Percentiles rank a stretch among this genome's conserved stretches.
Conservation (phyloP, 192 early-diverging fungal genomes). For the Chytriomyces sp. region DNA sequence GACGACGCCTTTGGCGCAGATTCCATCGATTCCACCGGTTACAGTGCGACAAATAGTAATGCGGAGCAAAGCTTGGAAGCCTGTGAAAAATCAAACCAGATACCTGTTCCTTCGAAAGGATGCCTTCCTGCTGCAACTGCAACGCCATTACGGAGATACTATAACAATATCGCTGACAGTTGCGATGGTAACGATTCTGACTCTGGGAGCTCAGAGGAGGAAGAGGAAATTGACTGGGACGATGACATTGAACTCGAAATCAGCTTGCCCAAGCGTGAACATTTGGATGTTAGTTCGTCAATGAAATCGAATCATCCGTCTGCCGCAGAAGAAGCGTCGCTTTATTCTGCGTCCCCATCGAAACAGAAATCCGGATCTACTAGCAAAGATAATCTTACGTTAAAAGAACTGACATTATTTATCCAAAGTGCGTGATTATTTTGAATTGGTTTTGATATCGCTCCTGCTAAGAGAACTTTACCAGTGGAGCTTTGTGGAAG, state of each 20-base stretch:
- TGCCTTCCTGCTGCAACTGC: no score
- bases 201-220: constrained; percentile 13
- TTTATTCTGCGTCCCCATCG: no score
- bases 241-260: constrained; percentile 39
- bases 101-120: no score
- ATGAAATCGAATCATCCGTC: no score
- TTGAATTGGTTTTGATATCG: constrained; percentile 43
- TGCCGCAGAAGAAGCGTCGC: no score
- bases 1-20: constrained; percentile 31
- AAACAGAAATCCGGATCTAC: not conserved
- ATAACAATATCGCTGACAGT: not conserved
- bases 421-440: constrained; percentile 47
- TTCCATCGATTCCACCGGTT: constrained; percentile 20
- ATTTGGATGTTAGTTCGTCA: no score
- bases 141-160: constrained; percentile 3
- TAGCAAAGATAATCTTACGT: not conserved
- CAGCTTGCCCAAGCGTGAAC: not conserved
- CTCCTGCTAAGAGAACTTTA: constrained; percentile 38
- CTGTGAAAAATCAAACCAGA: not conserved
- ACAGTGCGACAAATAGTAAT: not conserved
- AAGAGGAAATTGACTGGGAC: constrained; percentile 35
- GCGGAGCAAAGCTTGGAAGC: not conserved
- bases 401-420: constrained; percentile 46
- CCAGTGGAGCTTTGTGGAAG: constrained; percentile 81
- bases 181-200: constrained; percentile 10